Evolutionary conservation across 1,284 basidiomycete genomes (phyloP), one percentile per base, ranked within the genome.

Genomic region (Takashimella tepidaria): DNA sequence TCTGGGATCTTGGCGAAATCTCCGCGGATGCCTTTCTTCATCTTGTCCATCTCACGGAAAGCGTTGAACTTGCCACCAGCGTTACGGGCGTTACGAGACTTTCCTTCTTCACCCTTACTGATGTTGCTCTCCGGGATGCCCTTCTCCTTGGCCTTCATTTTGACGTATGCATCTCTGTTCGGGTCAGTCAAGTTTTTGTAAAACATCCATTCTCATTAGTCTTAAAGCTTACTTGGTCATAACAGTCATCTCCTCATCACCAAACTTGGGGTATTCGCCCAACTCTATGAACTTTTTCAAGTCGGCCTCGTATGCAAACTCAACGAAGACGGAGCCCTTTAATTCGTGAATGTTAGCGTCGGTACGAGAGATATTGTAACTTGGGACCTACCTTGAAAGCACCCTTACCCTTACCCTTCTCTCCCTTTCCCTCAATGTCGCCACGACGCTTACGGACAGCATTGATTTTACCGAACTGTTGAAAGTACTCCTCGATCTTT

Each of bases 61-160:
- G 92, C 93, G 73, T 96, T 91, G 79, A 93, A 95, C 58, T 74
- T 69, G 56, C 60, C 56, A 23, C 58, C 63, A 47, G 60, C 8
- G n/a, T n/a, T n/a, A 16, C 31, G 31, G 16, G 31, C 31, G 16
- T 8, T 8, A 16, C 31, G 31, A 37, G 31, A 8, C 31, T 37
- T 37, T 37, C 31, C 42, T 31, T 53, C 51, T 40, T 25, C 20
- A n/a, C 49, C 52, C 45, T 55, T 51, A 83, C 85, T 55, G 84
- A 86, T 41, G 78, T 85, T 57, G 16, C 42, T 25, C 22, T 64
- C 70, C 58, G 77, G 74, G 53, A 81, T 77, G 41, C 92, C 92
- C 77, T 97, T 96, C 78, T 97, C 93, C 76, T 90, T 88, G 77
- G 93, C 89, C 79, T 98, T 98, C 91, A 93, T 95, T 62, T 90